Base-by-base conservation (phyloP, 2,329 filamentous ascomycete species). In the Nemania bipapillata region DNA sequence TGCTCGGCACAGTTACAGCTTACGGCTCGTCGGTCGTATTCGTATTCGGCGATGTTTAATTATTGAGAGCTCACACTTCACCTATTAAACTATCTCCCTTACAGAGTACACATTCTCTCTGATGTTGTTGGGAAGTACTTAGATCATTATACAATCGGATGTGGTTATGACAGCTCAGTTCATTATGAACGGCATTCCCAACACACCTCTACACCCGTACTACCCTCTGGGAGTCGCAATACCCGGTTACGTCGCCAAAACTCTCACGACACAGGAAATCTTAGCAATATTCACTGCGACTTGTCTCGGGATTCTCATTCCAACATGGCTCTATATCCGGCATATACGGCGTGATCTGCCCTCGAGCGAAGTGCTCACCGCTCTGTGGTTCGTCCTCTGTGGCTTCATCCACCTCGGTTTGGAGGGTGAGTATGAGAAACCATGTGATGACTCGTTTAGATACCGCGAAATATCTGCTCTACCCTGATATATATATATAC, bases 161-260 rank as follows among this genome's bases (percentile, higher is more conserved):
- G 50, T 53, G 32, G 24, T 17, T 7, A 12, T 2, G 5, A 49
- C 9, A 30, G 15, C 40, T 20, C 54, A 59, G 22, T 35, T 49
- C 12, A 47, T 32, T 2, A 26, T 55, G 63, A 26, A 32, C 55
- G 55, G 20, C 32, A n/a, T 17, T 37, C 15, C 54, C 11, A 15
- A 47, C 50, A 5, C 50, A 22, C 57, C 57, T 57, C 42, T 56
- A 28, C 64, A 66, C 40, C 91, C 91, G 0, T 94, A 92, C 81
- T 93, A 91, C 76, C 92, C 92, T 4, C 76, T 89, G 24, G 86
- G 88, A 61, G 85, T 88, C 42, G 80, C 83, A 20, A 86, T 95
- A 66, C 80, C 84, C 2, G 86, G 84, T 68, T 94, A 92, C 79
- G 80, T 88, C 50, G 86, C 89, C 73, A 94, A 94, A 77, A 86